These are phyloP conservation scores for Pythium brassicae DNA, from an alignment of 352 stramenopile genomes.

Conservation along the genomic window DNA sequence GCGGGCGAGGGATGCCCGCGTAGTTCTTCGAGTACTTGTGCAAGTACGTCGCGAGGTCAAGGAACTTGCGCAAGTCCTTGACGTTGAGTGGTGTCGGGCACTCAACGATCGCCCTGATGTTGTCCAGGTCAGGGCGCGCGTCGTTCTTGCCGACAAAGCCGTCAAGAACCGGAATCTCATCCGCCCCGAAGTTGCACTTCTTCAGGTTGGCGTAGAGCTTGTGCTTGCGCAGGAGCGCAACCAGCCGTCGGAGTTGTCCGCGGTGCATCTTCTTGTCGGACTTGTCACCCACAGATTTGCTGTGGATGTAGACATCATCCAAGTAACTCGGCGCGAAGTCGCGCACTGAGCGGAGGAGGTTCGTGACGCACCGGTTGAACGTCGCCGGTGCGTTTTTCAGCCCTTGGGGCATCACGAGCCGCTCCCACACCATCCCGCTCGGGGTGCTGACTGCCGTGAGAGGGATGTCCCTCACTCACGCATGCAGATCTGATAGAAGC, in stretches of 20 bases:
- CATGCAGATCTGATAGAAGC: too few relatives aligned
- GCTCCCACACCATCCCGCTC: too few relatives aligned
- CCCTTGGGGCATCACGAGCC: too few relatives aligned
- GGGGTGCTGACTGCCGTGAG: too few relatives aligned
- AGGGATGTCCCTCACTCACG: too few relatives aligned
- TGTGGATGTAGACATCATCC: too few relatives aligned
- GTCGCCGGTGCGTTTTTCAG: too few relatives aligned
- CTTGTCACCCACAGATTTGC: too few relatives aligned
- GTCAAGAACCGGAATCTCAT: background rate
- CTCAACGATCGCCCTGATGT: conserved; percentile 10
- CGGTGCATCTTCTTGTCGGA: background rate
- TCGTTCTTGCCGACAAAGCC: background rate
- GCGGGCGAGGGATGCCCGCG: background rate
- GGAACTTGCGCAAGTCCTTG: conserved; percentile 13
- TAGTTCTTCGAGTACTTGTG: conserved; percentile 20
- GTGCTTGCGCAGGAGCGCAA: background rate
- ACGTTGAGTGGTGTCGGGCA: conserved; percentile 3
- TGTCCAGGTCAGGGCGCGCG: conserved; percentile 16
- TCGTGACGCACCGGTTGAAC: too few relatives aligned
- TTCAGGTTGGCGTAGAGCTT: conserved; percentile 1
- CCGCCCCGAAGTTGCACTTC: background rate
- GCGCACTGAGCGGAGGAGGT: too few relatives aligned
- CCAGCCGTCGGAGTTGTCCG: background rate
- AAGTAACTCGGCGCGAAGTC: too few relatives aligned
- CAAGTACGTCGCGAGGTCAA: conserved; percentile 18